phyloP scores from a whole-genome alignment of 306 rosid genomes.

The Alnus glutinosa region DNA sequence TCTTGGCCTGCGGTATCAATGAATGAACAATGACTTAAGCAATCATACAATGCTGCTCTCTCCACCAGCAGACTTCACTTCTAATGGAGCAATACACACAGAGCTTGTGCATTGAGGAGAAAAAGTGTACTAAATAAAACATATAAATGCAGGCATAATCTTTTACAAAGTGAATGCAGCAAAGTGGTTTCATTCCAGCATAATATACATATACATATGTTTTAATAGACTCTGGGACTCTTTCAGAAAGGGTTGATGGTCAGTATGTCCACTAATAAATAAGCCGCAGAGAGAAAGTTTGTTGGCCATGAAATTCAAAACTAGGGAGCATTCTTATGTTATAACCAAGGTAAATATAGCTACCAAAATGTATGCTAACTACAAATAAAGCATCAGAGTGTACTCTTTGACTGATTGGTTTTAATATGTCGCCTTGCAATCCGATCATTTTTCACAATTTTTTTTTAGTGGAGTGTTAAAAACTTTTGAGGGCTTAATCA shows the following conservation, averaged over 20 bases:
- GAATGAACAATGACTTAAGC: conserved; percentile 16
- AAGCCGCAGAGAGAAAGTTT: neutral
- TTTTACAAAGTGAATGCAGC: neutral
- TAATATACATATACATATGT: too few species aligned
- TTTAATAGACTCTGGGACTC: neutral
- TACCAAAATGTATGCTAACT: neutral
- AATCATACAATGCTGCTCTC: too few species aligned
- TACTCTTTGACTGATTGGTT: neutral
- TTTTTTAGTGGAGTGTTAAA: too few species aligned
- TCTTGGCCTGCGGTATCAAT: conserved; percentile 68
- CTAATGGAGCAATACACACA: neutral
- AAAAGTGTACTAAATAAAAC: neutral
- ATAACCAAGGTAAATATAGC: neutral
- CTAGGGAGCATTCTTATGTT: neutral
- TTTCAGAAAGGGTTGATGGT: neutral
- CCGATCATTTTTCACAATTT: too few species aligned
- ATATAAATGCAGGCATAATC: neutral
- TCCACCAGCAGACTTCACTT: neutral
- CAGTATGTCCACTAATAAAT: neutral
- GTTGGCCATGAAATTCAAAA: neutral
- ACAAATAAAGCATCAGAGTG: neutral
- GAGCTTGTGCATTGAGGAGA: neutral
- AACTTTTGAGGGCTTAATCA: too few species aligned
- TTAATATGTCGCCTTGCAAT: too few species aligned
- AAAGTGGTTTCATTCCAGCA: neutral